phyloP scores from a whole-genome alignment of 2,329 filamentous ascomycete species.

The Tolypocladium album region DNA sequence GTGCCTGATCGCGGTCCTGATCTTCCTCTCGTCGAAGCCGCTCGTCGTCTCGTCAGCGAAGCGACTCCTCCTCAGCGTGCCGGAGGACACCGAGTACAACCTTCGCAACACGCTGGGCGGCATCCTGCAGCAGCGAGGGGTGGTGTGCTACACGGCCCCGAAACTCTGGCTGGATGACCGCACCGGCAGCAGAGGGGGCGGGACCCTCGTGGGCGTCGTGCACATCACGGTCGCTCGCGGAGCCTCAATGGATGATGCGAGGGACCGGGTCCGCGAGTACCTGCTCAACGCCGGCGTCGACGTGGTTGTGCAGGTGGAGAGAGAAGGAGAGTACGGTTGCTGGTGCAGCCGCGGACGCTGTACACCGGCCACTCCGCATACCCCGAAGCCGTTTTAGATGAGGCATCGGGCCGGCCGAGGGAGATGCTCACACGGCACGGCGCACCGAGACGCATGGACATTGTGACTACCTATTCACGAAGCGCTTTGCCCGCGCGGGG shows the following conservation, averaged over 20 bases:
- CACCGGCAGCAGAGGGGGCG: constrained; percentile 27
- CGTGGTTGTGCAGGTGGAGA: constrained; percentile 77
- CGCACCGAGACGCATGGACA: not conserved
- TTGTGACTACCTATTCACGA: not conserved
- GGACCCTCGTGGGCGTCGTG: constrained; percentile 67
- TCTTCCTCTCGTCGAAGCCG: constrained; percentile 84
- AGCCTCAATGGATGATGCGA: constrained; percentile 71
- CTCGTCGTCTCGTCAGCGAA: constrained; percentile 78
- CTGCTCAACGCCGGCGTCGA: constrained; percentile 64
- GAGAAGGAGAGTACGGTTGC: constrained; percentile 60
- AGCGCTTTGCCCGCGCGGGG: not conserved
- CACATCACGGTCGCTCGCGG: constrained; percentile 68
- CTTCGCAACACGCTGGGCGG: constrained; percentile 79
- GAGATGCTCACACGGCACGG: not conserved
- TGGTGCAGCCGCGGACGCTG: constrained; percentile 38
- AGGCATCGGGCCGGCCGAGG: not conserved
- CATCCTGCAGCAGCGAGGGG: constrained; percentile 70
- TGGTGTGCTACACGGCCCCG: constrained; percentile 75
- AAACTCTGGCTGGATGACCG: constrained; percentile 88
- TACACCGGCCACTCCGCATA: constrained; percentile 16
- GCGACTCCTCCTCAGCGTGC: constrained; percentile 72
- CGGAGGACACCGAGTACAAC: constrained; percentile 76
- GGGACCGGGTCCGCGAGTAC: constrained; percentile 64
- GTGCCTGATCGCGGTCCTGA: constrained; percentile 84
- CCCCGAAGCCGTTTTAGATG: constrained; percentile 22